A percentile compares a stretch with the other conserved stretches of the same genome.
Evolutionary conservation across 2,329 filamentous ascomycete genomes (phyloP).

Genomic region (Aspergillus puulaauensis): DNA sequence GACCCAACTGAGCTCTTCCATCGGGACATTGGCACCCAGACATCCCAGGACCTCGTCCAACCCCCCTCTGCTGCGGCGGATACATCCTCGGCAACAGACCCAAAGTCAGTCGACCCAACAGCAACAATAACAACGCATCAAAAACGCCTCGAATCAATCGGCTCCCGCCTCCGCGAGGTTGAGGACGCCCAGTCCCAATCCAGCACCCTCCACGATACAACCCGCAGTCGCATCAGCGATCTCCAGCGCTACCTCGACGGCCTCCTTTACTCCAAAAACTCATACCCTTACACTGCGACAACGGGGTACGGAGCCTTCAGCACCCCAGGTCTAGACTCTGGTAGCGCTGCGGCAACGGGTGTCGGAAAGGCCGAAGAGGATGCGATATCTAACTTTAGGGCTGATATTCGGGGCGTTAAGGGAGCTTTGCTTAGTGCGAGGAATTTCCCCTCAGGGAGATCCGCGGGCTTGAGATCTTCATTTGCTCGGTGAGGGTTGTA

Average conservation of each 20-base stretch:
- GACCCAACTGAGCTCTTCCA: slow-evolving; percentile 66
- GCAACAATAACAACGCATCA: slow-evolving; percentile 38
- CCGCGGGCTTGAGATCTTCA: slow-evolving; percentile 20
- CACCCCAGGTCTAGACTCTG: slow-evolving; percentile 27
- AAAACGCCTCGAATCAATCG: slow-evolving; percentile 51
- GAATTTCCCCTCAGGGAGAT: slow-evolving; percentile 52
- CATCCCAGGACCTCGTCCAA: slow-evolving; percentile 42
- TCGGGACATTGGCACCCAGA: slow-evolving; percentile 63
- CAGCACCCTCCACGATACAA: slow-evolving; percentile 32
- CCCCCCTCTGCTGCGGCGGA: neutral
- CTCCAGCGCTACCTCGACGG: slow-evolving; percentile 55
- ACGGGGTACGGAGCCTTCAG: slow-evolving; percentile 36
- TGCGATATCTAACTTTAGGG: slow-evolving; percentile 58
- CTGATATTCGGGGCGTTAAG: slow-evolving; percentile 63
- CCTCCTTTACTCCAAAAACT: slow-evolving; percentile 36
- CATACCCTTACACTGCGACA: slow-evolving; percentile 26
- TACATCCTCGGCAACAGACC: slow-evolving; percentile 16
- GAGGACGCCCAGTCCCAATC: slow-evolving; percentile 38
- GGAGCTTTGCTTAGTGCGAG: slow-evolving; percentile 63
- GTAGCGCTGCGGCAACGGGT: slow-evolving; percentile 20
- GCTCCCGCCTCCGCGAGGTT: slow-evolving; percentile 52
- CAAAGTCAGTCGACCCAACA: slow-evolving; percentile 21
- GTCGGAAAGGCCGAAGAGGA: slow-evolving; percentile 51
- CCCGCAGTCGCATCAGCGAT: slow-evolving; percentile 39
- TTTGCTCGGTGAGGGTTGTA: neutral